phyloP scores from a whole-genome alignment of 2,329 filamentous ascomycete species.

The Ophiostoma sp. region DNA sequence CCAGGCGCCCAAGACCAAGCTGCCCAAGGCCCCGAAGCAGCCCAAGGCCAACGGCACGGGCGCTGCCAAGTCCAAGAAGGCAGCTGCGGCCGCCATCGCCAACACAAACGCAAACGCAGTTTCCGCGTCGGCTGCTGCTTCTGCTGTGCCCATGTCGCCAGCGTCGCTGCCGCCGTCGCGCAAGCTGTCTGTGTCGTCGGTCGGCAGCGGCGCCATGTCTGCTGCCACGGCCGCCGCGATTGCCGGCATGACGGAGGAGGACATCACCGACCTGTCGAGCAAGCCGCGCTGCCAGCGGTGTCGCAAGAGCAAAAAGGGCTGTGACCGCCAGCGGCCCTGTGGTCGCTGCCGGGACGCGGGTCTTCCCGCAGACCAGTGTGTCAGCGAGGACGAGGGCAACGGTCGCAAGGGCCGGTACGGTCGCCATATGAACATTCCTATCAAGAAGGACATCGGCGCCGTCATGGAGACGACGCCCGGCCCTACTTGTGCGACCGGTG shows the following conservation, averaged over 20 bases:
- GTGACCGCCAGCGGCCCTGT: constrained; percentile 91
- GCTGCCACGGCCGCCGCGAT: constrained; percentile 30
- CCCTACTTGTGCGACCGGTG: constrained; percentile 24
- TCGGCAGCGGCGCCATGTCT: constrained; percentile 30
- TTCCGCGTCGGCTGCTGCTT: not conserved
- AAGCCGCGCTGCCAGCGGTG: constrained; percentile 97
- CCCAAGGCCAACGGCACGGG: constrained; percentile 48
- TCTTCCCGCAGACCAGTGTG: constrained; percentile 84
- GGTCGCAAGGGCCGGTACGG: constrained; percentile 91
- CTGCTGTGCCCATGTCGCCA: constrained; percentile 49
- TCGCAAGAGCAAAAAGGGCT: constrained; percentile 99
- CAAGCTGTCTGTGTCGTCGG: constrained; percentile 67
- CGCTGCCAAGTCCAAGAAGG: constrained; percentile 42
- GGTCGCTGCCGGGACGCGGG: constrained; percentile 94
- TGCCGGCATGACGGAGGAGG: constrained; percentile 62
- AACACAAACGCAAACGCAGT: not conserved
- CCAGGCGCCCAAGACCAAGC: constrained; percentile 39
- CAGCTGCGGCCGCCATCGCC: not conserved
- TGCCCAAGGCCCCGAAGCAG: constrained; percentile 45
- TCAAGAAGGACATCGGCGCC: constrained; percentile 51
- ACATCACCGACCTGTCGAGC: constrained; percentile 84
- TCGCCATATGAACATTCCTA: constrained; percentile 63
- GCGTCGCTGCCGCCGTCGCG: constrained; percentile 66
- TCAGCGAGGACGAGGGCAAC: constrained; percentile 97
- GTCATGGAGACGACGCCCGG: constrained; percentile 18